Base-by-base conservation (phyloP, 257 asterid species). In the Linderniella brevidens region DNA sequence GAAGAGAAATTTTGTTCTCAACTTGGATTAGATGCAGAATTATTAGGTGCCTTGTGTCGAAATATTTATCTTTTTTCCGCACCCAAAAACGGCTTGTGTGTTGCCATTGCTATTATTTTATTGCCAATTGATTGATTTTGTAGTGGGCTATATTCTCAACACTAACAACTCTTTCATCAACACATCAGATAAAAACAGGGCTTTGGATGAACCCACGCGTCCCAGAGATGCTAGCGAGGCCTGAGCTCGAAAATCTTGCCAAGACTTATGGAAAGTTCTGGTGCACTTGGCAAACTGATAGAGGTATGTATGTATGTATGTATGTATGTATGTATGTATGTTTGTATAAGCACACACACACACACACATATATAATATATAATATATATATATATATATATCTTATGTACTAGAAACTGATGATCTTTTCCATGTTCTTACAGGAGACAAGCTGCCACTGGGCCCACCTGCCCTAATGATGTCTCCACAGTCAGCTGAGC, bases 231-330 rank as follows among this genome's bases (percentile, higher is more conserved):
- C 42, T 70, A 0, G 57, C 51, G 25, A 75, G 61, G 41, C 72
- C 74, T 1, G 93, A 86, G 38, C 79, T 79, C 1, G 39, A 63
- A 58, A 67, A 75, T 35, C 72, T 86, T 0, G 75, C 92, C 32
- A 68, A 62, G 54, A 75, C 85, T 5, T 82, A 82, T 13, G 97
- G 94, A 64, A 86, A 86, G 62, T 86, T 75, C 56, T 86, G 97
- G 94, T 86, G 97, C 76, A 86, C 97, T 0, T 86, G 97, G 94
- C 97, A 86, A 48, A 67, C 77, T 10, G 95, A 86, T 17, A 53
- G 83, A 50, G 93, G 94, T 75, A 58, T 62, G 4, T 8, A 0
- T 7, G 9, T 3, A 9, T 7, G 35, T 19, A 1, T 48, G 13
- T 19, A 12, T 37, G 3, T 15, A 44, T 4, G 32, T 25, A 25